Evolutionary conservation across 345 rosid genomes (phyloP).

Genomic region (Chamaenerion angustifolium): DNA sequence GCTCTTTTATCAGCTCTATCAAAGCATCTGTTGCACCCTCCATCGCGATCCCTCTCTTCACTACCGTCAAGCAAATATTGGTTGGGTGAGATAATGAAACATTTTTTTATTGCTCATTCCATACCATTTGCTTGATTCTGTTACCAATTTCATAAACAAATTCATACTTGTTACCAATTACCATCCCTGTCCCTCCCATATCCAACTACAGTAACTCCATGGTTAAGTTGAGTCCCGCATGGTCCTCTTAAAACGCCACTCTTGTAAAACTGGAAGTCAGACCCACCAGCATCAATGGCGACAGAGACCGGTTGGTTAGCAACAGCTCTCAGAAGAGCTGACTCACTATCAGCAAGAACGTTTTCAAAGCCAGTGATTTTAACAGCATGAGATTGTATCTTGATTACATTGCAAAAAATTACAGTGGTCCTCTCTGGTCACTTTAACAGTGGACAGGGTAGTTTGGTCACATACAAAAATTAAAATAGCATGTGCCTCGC

Average conservation of each 20-base stretch:
- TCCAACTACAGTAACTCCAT: constrained; percentile 40
- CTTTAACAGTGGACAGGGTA: too few species aligned
- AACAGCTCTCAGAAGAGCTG: constrained; percentile 35
- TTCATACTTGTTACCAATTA: too few species aligned
- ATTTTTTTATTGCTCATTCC: too few species aligned
- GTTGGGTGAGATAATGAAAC: too few species aligned
- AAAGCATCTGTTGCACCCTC: constrained; percentile 70
- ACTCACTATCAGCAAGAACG: constrained; percentile 29
- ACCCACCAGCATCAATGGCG: constrained; percentile 15
- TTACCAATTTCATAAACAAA: background rate
- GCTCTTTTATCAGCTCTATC: constrained; percentile 83
- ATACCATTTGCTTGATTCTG: too few species aligned
- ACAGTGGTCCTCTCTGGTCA: too few species aligned
- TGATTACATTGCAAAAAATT: constrained; percentile 18
- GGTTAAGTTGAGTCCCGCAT: constrained; percentile 26
- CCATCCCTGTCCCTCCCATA: constrained; percentile 29
- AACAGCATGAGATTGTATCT: constrained; percentile 9
- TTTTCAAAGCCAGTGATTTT: constrained; percentile 21
- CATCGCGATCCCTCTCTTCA: constrained; percentile 90
- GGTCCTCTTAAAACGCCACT: constrained; percentile 28
- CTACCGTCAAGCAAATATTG: constrained; percentile 31
- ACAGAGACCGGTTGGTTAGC: constrained; percentile 44
- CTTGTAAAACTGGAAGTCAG: constrained; percentile 18
- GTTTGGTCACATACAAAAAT: too few species aligned
- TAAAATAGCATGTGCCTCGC: too few species aligned